Conservation (phyloP, 768 basidiomycete species). For the Kwoniella bestiolae region DNA sequence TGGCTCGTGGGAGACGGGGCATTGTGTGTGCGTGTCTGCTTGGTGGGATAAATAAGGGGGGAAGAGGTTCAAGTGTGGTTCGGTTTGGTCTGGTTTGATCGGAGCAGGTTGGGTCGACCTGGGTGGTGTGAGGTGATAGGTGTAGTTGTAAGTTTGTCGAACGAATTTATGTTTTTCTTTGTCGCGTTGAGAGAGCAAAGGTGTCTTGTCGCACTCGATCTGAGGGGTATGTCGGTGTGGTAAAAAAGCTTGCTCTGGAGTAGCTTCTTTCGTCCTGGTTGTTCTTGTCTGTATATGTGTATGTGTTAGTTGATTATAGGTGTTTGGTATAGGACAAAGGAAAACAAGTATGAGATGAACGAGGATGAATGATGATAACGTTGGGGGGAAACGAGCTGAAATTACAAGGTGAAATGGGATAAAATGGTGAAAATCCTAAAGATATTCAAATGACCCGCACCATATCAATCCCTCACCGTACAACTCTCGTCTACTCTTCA, state of each 20-base stretch:
- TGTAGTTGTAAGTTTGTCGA: constrained; percentile 1
- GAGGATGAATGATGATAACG: not conserved
- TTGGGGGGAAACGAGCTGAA: not conserved
- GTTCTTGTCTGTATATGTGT: not conserved
- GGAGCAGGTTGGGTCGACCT: not conserved
- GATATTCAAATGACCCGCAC: constrained; percentile 12
- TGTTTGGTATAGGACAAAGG: not conserved
- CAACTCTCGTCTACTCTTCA: too few species aligned
- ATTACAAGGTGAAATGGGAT: constrained; percentile 13
- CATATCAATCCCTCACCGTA: not conserved
- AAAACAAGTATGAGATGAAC: not conserved
- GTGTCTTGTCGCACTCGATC: too few species aligned
- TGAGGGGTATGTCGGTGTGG: too few species aligned
- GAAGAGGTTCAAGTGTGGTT: not conserved
- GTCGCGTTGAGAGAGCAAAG: not conserved
- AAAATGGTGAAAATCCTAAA: constrained; percentile 20
- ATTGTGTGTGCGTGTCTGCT: constrained; percentile 16
- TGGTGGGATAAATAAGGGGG: too few species aligned
- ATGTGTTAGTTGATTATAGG: not conserved
- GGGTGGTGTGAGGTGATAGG: not conserved
- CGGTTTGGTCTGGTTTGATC: not conserved
- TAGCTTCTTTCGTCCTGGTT: not conserved
- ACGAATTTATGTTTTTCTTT: too few species aligned
- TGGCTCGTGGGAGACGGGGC: constrained; percentile 25
- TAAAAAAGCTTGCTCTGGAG: not conserved